Evolutionary conservation across 495 filamentous ascomycete genomes (phyloP), one percentile per base, ranked within the genome.

Genomic region (Penicillium salamii): DNA sequence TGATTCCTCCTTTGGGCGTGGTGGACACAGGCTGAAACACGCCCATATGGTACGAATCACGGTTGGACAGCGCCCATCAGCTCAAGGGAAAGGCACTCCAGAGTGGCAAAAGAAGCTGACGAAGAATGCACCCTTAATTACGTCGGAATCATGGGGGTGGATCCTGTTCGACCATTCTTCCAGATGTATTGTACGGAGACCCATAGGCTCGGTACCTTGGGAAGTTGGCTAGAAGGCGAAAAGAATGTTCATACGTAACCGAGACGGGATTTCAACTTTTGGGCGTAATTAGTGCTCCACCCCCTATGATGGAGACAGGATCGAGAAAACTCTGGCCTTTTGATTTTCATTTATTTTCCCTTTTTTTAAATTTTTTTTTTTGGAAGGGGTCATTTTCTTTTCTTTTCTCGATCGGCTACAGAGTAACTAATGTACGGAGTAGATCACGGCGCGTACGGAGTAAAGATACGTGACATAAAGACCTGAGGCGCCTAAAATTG

Each of bases 201-300:
- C 39, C 21, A 40, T 7, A 37, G 18, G 3, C 17, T 39, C 19
- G 11, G 23, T 42, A 42, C 39, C 20, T 24, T 23, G 58, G 55
- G 40, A 29, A 46, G 28, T 47, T 58, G 66, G 62, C 67, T 70
- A 70, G 67, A 70, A 70, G 67, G 48, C 33, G 37, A 58, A 61
- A 69, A 69, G 66, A 69, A 68, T 65, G 64, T 57, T 61, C 58
- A 61, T 62, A 66, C 64, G 65, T 69, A 70, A 69, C 59, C 57
- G 61, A 67, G 56, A 58, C 61, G 49, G 50, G 58, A 49, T 61
- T 62, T 61, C 52, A 59, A 54, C 53, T 61, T 49, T 41, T 57
- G 55, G 37, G 34, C 36, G 35, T 23, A 29, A 32, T 32, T 8
- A 8, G 11, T 33, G n/a, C 53, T 32, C 33, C 42, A 43, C 50